Base-by-base conservation (phyloP, 176 grass and related monocot genomes). In the Poa annua region DNA sequence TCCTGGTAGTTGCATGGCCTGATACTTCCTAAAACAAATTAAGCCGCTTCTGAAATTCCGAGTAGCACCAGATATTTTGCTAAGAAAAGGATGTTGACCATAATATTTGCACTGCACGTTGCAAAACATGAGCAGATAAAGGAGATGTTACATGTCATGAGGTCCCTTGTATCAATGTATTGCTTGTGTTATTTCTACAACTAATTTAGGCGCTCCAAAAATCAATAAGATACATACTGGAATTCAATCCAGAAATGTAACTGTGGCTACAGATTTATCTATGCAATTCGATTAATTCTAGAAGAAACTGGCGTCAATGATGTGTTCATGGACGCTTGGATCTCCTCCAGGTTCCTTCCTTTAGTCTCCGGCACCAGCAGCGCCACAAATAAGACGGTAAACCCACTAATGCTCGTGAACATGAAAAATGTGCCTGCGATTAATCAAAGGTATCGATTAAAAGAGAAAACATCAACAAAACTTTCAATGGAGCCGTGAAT, bases 331-430 rank as follows among this genome's bases (percentile, higher is more conserved):
- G 91, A 96, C 11, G 88, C 86, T 66, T 97, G 94, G 63, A 97
- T 93, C 75, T 97, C 89, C 88, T 97, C 91, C 29, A 93, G 81
- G 26, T 89, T 91, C 41, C 89, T 87, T 71, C 94, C 91, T 83
- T 97, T 93, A 16, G 94, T 97, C 82, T 97, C 91, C 3, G 94
- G 94, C 22, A 97, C 94, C 22, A 93, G 59, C 63, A 57, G 81
- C 9, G 82, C 86, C 67, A 97, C 94, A 80, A 97, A 97, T 41
- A 90, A 19, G 76, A 97, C 62, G 7, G 89, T 88, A 3, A 93
- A 63, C 17, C 87, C 87, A 48, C 89, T 90, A 71, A 93, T 44
- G 66, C 79, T 85, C 70, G 94, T 82, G 66, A 93, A 97, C 64
- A 91, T 65, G 82, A 91, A 91, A 71, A 97, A 97, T 22, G 94